Conservation (phyloP, 2,329 filamentous ascomycete genomes). For the Biscogniauxia marginata region DNA sequence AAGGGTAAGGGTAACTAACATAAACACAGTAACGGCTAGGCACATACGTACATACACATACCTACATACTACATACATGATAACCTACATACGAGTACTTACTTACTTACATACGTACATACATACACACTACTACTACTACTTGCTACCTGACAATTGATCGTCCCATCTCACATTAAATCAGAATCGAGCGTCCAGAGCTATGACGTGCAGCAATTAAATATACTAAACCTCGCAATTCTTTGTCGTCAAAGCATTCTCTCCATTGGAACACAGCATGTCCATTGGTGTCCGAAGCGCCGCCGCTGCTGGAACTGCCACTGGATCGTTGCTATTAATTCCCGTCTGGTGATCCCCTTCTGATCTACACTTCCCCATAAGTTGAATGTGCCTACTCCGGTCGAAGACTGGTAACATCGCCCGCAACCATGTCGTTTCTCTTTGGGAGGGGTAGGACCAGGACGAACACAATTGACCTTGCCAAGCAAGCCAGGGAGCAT, state of each 20-base stretch:
- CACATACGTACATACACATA: not conserved
- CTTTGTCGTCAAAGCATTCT: too few species aligned
- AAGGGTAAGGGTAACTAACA: not conserved
- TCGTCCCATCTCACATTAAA: not conserved
- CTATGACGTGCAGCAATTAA: not conserved
- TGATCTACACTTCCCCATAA: too few species aligned
- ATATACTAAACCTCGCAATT: not conserved
- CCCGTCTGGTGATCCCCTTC: too few species aligned
- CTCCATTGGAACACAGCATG: too few species aligned
- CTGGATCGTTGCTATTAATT: not conserved
- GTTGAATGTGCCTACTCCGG: too few species aligned
- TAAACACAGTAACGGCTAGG: not conserved
- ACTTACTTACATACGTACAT: conserved; percentile 1
- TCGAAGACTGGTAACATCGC: too few species aligned
- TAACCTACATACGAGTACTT: not conserved
- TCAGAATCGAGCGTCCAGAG: not conserved
- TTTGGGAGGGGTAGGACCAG: conserved; percentile 54
- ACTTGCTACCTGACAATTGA: not conserved
- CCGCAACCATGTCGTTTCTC: conserved; percentile 50
- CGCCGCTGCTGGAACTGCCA: not conserved
- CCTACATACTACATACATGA: conserved; percentile 1
- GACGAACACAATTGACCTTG: conserved; percentile 51
- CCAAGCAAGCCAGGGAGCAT: conserved; percentile 56
- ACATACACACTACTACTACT: not conserved
- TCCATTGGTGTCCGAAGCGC: not conserved